Percentiles rank a stretch among this genome's conserved stretches.
These are phyloP conservation scores for Lipomyces sp. DNA, from an alignment of 805 yeast genomes.

Conservation along the genomic window DNA sequence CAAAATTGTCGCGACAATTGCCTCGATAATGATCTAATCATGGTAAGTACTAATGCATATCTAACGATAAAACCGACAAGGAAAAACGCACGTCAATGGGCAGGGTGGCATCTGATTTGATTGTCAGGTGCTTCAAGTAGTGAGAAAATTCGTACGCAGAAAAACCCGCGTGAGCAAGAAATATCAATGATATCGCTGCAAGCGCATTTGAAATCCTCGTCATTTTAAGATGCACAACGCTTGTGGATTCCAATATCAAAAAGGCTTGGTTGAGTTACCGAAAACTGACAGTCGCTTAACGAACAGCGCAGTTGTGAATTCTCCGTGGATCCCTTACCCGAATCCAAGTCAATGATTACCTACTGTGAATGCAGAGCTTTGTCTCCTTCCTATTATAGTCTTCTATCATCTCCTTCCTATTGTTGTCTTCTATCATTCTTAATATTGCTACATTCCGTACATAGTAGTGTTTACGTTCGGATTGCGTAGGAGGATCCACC, in stretches of 20 bases:
- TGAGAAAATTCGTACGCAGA: conserved; percentile 30
- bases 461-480: no score
- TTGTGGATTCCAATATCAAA: not conserved
- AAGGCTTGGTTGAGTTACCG: not conserved
- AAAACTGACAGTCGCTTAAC: not conserved
- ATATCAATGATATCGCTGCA: conserved; percentile 13
- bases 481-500: no score
- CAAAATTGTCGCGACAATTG: conserved; percentile 17
- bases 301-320: no score
- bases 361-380: no score
- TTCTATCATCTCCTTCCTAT: no score
- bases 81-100: conserved; percentile 25
- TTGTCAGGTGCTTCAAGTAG: conserved; percentile 22
- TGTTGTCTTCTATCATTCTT: no score
- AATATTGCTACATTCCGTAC: no score
- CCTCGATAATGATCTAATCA: conserved; percentile 25
- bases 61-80: not conserved
- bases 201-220: conserved; percentile 7
- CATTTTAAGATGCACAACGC: conserved; percentile 8
- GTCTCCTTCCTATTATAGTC: no score
- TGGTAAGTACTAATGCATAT: no score
- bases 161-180: conserved; percentile 26
- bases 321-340: no score
- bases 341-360: no score
- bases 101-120: conserved; percentile 6